Percentiles rank a stretch among this genome's conserved stretches.
phyloP scores from a whole-genome alignment of 2,329 filamentous ascomycete genomes.

The Lasiodiplodia citricola region DNA sequence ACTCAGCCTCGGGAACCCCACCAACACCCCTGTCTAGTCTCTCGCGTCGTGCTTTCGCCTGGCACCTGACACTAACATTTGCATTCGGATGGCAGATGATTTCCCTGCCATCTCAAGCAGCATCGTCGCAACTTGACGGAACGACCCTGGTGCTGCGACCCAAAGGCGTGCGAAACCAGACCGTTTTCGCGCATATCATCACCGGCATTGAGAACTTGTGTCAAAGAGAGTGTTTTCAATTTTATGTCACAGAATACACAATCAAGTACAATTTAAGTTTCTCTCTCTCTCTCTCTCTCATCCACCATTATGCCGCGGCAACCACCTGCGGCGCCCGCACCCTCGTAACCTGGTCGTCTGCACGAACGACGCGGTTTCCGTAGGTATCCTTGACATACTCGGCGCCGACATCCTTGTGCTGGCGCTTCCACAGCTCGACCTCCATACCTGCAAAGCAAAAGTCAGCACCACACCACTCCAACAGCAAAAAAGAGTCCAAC shows the following conservation, averaged over 20 bases:
- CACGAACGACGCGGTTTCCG: conserved; percentile 17
- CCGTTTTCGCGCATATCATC: not conserved
- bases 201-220: not conserved
- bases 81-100: too few species aligned
- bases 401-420: conserved; percentile 53
- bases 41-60: too few species aligned
- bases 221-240: not conserved
- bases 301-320: not conserved
- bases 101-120: too few species aligned
- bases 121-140: too few species aligned
- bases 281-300: not conserved
- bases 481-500: conserved; percentile 18
- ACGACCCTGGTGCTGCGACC: too few species aligned
- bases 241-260: not conserved
- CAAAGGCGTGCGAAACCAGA: not conserved
- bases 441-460: conserved; percentile 50
- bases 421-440: conserved; percentile 91
- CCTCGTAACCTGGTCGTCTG: conserved; percentile 20
- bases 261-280: not conserved
- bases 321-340: conserved; percentile 15
- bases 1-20: too few species aligned
- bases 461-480: not conserved
- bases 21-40: too few species aligned
- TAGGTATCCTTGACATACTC: conserved; percentile 18
- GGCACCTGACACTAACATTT: too few species aligned